Percentiles rank a stretch among this genome's conserved stretches.
phyloP scores from a whole-genome alignment of 805 yeast species.

The Kodamaea fukazawae region DNA sequence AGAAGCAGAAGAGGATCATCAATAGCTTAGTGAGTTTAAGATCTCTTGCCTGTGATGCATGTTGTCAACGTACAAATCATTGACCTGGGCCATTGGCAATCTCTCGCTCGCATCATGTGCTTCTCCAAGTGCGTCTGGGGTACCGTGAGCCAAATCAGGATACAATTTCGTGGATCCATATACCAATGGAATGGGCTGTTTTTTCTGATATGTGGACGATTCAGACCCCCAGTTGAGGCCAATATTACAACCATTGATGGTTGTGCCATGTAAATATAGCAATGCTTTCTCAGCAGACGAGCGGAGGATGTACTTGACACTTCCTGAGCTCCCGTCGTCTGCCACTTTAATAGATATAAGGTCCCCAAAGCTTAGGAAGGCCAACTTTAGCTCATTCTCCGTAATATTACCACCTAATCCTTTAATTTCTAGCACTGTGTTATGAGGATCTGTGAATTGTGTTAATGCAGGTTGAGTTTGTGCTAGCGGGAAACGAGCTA shows the following conservation, averaged over 20 bases:
- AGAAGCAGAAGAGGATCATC: conserved; percentile 40
- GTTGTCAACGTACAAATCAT: conserved; percentile 16
- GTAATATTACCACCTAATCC: conserved; percentile 61
- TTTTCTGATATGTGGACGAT: conserved; percentile 7
- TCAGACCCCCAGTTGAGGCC: conserved; percentile 32
- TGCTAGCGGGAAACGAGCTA: conserved; percentile 20
- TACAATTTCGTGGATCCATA: conserved; percentile 13
- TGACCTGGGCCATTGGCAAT: conserved; percentile 15
- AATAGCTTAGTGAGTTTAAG: conserved; percentile 5
- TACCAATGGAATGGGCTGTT: conserved; percentile 16
- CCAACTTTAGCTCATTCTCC: conserved; percentile 59
- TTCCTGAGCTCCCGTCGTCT: conserved; percentile 20
- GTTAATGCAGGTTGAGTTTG: conserved; percentile 55
- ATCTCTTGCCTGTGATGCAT: conserved; percentile 2
- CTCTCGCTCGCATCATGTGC: conserved; percentile 15
- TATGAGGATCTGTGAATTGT: conserved; percentile 75
- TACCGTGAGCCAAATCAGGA: neutral
- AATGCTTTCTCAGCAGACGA: conserved; percentile 38
- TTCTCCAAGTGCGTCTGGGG: neutral
- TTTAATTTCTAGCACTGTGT: conserved; percentile 71
- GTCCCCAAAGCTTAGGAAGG: conserved; percentile 65
- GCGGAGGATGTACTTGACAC: conserved; percentile 28
- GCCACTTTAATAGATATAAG: conserved; percentile 25
- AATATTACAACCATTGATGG: conserved; percentile 28
- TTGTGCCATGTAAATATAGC: conserved; percentile 28